Evolutionary conservation across 306 rosid species (phyloP).

Genomic region (Pyrus pyrifolia): DNA sequence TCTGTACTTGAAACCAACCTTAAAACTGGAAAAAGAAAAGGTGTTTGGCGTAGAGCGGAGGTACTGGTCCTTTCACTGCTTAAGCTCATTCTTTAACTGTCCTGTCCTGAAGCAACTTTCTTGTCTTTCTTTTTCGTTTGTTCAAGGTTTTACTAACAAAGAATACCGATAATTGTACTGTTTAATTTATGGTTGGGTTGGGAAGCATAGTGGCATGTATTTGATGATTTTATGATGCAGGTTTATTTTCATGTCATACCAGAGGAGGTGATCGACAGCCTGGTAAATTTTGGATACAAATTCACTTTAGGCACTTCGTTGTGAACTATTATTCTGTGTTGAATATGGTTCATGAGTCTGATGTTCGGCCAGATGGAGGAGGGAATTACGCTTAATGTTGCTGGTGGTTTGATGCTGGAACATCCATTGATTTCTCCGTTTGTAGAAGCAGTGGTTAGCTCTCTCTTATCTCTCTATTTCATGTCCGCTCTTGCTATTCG

Average conservation of each 20-base stretch:
- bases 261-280: slow-evolving; percentile 55
- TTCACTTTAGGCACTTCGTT: slow-evolving; percentile 2
- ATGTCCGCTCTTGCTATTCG: background rate
- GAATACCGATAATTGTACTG: background rate
- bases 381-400: slow-evolving; percentile 62
- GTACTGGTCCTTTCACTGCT: slow-evolving; percentile 30
- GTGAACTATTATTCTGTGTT: slow-evolving; percentile 19
- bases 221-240: slow-evolving; percentile 21
- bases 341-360: slow-evolving; percentile 30
- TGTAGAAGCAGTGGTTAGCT: slow-evolving; percentile 82
- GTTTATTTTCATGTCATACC: slow-evolving; percentile 86
- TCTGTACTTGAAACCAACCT: slow-evolving; percentile 83
- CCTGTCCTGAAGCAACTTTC: slow-evolving; percentile 1
- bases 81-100: background rate
- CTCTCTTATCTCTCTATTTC: slow-evolving; percentile 2
- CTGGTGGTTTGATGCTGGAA: slow-evolving; percentile 93
- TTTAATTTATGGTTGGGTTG: background rate
- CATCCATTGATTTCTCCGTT: slow-evolving; percentile 81
- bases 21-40: slow-evolving; percentile 63
- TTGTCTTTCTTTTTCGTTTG: background rate
- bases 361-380: slow-evolving; percentile 70
- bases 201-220: slow-evolving; percentile 12
- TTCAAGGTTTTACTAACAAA: background rate
- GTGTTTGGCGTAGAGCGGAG: slow-evolving; percentile 89
- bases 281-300: slow-evolving; percentile 39